Base-by-base conservation (phyloP, 2,329 filamentous ascomycete species). In the Nannizziopsis arthrosporioides region DNA sequence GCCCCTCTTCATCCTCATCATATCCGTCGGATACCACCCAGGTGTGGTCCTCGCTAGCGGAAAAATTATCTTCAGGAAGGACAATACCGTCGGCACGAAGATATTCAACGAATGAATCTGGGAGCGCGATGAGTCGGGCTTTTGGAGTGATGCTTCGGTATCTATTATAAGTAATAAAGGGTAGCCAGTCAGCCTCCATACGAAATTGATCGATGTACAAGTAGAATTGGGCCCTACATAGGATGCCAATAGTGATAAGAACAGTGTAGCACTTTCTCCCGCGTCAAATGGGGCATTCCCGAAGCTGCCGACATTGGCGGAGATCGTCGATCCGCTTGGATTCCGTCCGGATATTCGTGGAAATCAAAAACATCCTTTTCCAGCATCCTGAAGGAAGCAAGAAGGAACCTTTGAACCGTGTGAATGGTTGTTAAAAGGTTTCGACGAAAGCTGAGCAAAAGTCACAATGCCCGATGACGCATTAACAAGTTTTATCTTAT, bases 231-330 rank as follows among this genome's bases (percentile, higher is more conserved):
- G 36, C 59, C 70, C 44, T 69, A 86, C 75, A 77, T 82, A 42
- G 84, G 80, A 60, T 94, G 86, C 92, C 92, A 98, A 51, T 76
- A 78, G 63, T 94, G 85, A 66, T 93, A 95, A 37, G 92, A 93
- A 68, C 90, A 98, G 67, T 95, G 84, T 47, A 94, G 72, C 52
- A 98, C 93, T 61, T 98, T 90, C 41, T 83, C 78, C 61, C 82
- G 84, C 30, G 81, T 87, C 49, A 94, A 77, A 1, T 87, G 86
- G 15, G 88, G 85, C 61, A 98, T 96, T 15, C 30, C 37, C 39
- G 30, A 38, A 32, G 38, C n/a, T 8, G 18, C 35, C 14, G 40
- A 22, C 35, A 35, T 27, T 30, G 39, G 44, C n/a, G 32, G 49
- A 17, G 41, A 42, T 34, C 22, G 41, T 39, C 22, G 22, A 9